Evolutionary conservation across 306 rosid species (phyloP).

Genomic region (Cyamopsis tetragonoloba): DNA sequence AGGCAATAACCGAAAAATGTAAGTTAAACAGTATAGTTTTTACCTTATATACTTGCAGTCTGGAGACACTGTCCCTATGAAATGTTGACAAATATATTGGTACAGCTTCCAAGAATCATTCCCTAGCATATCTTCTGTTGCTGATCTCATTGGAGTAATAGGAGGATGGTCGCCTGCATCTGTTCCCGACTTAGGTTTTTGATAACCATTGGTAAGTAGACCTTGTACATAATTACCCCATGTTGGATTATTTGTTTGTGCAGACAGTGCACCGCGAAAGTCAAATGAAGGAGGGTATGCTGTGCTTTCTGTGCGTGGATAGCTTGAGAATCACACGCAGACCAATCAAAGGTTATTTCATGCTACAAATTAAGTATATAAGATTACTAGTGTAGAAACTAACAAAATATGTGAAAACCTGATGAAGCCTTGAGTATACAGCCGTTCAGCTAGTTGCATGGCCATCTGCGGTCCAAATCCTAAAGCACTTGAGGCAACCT

Average conservation of each 20-base stretch:
- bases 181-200: conserved; percentile 70
- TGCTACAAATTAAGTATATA: background rate
- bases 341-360: conserved; percentile 22
- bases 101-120: conserved; percentile 91
- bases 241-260: conserved; percentile 60
- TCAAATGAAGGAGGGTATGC: conserved; percentile 95
- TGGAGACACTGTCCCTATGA: conserved; percentile 84
- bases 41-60: conserved; percentile 92
- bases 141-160: conserved; percentile 80
- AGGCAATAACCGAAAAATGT: background rate
- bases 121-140: conserved; percentile 76
- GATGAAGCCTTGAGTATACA: conserved; percentile 92
- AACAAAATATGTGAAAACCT: conserved; percentile 46
- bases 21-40: conserved; percentile 5
- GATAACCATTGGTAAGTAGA: conserved; percentile 63
- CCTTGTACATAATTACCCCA: conserved; percentile 68
- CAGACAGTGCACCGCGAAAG: conserved; percentile 69
- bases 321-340: conserved; percentile 51
- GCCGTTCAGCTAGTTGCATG: conserved; percentile 93
- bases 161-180: conserved; percentile 99
- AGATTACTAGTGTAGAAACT: conserved; percentile 10
- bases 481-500: conserved; percentile 96
- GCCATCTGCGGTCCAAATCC: conserved; percentile 96
- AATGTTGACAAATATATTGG: conserved; percentile 86
- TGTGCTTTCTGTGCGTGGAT: conserved; percentile 97